These are phyloP conservation scores for Botrytis fabae DNA, from an alignment of 2,329 filamentous ascomycete genomes.

Conservation along the genomic window DNA sequence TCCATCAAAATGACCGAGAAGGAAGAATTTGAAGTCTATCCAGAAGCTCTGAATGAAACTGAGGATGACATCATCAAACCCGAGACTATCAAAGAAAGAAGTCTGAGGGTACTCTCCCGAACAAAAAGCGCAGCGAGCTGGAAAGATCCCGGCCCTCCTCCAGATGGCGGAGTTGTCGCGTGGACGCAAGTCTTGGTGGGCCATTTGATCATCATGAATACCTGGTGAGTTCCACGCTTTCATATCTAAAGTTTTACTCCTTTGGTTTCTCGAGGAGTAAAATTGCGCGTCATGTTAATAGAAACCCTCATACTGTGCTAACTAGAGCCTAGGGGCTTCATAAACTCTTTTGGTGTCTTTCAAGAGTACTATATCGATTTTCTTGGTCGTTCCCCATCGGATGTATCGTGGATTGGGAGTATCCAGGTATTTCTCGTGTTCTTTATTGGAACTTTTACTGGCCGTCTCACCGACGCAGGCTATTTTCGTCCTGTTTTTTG, in stretches of 20 bases:
- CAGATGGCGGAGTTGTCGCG: not conserved
- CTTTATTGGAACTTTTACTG: not conserved
- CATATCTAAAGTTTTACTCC: not conserved
- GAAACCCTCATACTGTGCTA: not conserved
- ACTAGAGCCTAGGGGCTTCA: not conserved
- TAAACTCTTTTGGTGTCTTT: not conserved
- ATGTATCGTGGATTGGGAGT: not conserved
- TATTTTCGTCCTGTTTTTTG: not conserved
- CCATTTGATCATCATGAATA: not conserved
- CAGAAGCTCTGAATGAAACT: not conserved
- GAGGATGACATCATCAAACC: not conserved
- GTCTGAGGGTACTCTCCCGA: not conserved
- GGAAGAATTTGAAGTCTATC: not conserved
- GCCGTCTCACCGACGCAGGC: not conserved
- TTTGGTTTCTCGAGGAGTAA: not conserved
- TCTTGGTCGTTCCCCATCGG: not conserved
- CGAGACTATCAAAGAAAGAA: not conserved
- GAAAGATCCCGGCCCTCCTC: not conserved
- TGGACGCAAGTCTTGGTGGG: not conserved
- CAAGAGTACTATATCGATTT: not conserved
- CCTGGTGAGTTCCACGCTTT: not conserved
- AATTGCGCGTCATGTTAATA: not conserved
- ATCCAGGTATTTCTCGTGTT: not conserved
- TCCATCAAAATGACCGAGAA: not conserved
- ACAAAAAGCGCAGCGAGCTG: not conserved